These are phyloP conservation scores for Phylloporus scabripes DNA, from an alignment of 768 basidiomycete genomes.

Conservation along the genomic window DNA sequence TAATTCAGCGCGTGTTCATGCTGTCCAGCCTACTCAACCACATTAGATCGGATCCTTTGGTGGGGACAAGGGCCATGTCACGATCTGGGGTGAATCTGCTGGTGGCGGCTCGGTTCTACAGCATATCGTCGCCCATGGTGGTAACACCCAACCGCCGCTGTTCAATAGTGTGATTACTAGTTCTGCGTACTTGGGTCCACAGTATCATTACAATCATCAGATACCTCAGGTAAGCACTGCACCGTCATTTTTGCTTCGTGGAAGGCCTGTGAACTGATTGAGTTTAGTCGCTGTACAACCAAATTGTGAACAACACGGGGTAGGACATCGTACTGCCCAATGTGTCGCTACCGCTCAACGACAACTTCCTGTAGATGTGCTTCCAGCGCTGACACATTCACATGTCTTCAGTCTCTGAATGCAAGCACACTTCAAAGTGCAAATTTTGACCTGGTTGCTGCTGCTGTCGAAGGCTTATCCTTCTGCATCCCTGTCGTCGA, in stretches of 20 bases:
- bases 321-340: slow-evolving; percentile 2
- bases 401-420: slow-evolving; percentile 36
- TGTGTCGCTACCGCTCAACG: slow-evolving; percentile 1
- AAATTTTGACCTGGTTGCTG: slow-evolving; percentile 29
- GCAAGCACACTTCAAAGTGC: slow-evolving; percentile 27
- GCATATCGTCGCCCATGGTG: slow-evolving; percentile 31
- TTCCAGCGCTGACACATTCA: slow-evolving; percentile 30
- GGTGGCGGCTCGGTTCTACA: slow-evolving; percentile 34
- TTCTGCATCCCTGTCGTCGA: slow-evolving; percentile 44
- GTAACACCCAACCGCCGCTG: slow-evolving; percentile 29
- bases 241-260: background rate
- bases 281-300: slow-evolving; percentile 17
- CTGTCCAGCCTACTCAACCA: background rate
- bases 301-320: slow-evolving; percentile 10
- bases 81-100: slow-evolving; percentile 34
- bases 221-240: slow-evolving; percentile 24
- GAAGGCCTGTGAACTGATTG: background rate
- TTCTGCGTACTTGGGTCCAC: slow-evolving; percentile 28
- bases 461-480: slow-evolving; percentile 37
- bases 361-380: slow-evolving; percentile 27
- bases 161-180: slow-evolving; percentile 32
- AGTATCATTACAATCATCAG: slow-evolving; percentile 31
- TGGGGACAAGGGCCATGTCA: slow-evolving; percentile 30
- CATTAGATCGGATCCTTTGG: slow-evolving; percentile 32
- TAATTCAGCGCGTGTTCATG: background rate